Evolutionary conservation across 2,329 filamentous ascomycete genomes (phyloP).

Genomic region (Fusarium euwallaceae): DNA sequence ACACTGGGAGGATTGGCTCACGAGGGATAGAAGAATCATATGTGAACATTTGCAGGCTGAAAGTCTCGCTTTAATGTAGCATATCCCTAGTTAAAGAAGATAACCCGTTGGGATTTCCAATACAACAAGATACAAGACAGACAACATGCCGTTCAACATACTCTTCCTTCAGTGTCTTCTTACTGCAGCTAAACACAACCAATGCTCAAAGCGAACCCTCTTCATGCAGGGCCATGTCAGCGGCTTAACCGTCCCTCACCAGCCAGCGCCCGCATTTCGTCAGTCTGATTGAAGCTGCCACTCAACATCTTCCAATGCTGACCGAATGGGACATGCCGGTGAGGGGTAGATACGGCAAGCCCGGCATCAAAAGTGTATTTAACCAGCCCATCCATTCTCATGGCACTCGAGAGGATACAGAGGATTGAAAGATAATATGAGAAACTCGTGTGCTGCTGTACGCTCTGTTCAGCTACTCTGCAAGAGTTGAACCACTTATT

Average conservation of each 20-base stretch:
- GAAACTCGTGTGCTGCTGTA: background rate
- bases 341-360: constrained; percentile 40
- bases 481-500: background rate
- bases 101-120: background rate
- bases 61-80: background rate
- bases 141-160: background rate
- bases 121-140: background rate
- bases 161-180: background rate
- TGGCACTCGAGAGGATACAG: background rate
- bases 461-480: background rate
- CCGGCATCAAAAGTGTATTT: constrained; percentile 21
- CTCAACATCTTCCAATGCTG: background rate
- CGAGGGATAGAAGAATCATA: constrained; percentile 5
- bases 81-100: background rate
- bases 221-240: constrained; percentile 23
- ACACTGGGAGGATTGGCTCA: constrained; percentile 46
- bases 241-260: constrained; percentile 35
- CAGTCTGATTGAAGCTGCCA: constrained; percentile 34
- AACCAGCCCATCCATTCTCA: constrained; percentile 5
- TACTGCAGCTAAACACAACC: background rate
- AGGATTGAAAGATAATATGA: background rate
- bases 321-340: constrained; percentile 22
- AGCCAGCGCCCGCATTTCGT: constrained; percentile 30
- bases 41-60: too few relatives aligned
- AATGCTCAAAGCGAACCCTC: background rate